These are phyloP conservation scores for Westerdykella aurantiaca DNA, from an alignment of 2,329 filamentous ascomycete genomes.

Conservation along the genomic window DNA sequence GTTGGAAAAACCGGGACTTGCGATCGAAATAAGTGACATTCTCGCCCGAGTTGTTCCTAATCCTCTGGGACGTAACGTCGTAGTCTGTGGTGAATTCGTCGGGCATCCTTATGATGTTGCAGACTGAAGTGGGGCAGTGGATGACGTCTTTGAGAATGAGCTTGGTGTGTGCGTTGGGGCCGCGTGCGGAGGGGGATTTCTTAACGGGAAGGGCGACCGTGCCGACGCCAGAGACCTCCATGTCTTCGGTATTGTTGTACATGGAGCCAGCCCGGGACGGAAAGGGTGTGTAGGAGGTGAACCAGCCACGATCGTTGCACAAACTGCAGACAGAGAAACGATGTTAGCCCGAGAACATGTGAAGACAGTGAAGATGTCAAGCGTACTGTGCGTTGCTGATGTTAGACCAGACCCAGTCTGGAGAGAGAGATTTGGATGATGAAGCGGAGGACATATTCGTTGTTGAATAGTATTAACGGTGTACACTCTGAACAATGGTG, in stretches of 20 bases:
- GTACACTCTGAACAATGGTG: no score
- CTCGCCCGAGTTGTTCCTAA: background rate
- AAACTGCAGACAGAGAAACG: background rate
- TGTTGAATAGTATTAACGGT: background rate
- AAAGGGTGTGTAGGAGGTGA: slow-evolving; percentile 17
- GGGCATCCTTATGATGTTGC: slow-evolving; percentile 11
- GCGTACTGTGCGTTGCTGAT: slow-evolving; percentile 7
- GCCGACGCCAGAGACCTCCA: slow-evolving; percentile 10
- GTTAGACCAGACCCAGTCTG: slow-evolving; percentile 4
- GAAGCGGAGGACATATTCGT: background rate
- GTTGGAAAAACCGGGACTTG: background rate
- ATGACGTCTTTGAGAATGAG: slow-evolving; percentile 13
- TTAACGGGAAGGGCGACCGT: slow-evolving; percentile 10
- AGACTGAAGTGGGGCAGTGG: slow-evolving; percentile 8
- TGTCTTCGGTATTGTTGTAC: background rate
- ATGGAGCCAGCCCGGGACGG: slow-evolving; percentile 2
- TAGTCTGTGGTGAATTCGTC: slow-evolving; percentile 1
- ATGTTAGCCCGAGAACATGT: background rate
- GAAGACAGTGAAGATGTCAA: no score
- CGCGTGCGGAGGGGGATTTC: slow-evolving; percentile 2
- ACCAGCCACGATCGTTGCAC: slow-evolving; percentile 14
- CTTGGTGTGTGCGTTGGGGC: slow-evolving; percentile 2
- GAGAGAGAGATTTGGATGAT: background rate
- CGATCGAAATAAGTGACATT: slow-evolving; percentile 10
- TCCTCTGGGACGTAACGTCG: background rate